Percentiles rank a stretch among this genome's conserved stretches.
Conservation (phyloP, 352 stramenopile species). For the Phytophthora cajani region DNA sequence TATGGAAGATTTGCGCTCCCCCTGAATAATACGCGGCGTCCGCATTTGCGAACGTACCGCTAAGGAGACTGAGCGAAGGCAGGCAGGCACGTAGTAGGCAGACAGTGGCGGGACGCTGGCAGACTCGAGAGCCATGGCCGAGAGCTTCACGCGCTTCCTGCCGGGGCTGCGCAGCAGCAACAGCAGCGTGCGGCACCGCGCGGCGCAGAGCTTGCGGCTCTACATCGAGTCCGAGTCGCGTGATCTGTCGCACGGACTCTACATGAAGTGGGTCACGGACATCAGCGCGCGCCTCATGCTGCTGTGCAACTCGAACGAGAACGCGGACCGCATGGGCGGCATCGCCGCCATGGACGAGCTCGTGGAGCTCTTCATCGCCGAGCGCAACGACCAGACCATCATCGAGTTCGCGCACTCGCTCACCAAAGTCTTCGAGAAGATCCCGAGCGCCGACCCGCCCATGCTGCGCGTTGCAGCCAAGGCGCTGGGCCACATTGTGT, state of each 20-base stretch:
- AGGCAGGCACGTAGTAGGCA: conserved; percentile 5
- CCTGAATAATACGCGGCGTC: conserved; percentile 12
- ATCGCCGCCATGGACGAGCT: conserved; percentile 91
- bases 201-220: conserved; percentile 76
- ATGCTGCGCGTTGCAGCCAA: conserved; percentile 82
- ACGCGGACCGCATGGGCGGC: conserved; percentile 79
- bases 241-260: conserved; percentile 83
- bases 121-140: conserved; percentile 43
- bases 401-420: conserved; percentile 90
- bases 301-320: conserved; percentile 83
- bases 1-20: conserved; percentile 16
- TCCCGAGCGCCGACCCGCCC: conserved; percentile 70
- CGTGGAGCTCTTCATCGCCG: conserved; percentile 89
- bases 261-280: conserved; percentile 89
- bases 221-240: conserved; percentile 89
- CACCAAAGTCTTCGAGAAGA: conserved; percentile 90
- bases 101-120: neutral
- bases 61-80: neutral
- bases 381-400: conserved; percentile 91
- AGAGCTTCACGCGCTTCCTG: conserved; percentile 81
- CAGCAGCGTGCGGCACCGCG: conserved; percentile 64
- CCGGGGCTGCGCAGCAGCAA: conserved; percentile 75
- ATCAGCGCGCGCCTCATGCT: conserved; percentile 86
- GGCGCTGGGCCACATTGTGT: conserved; percentile 88
- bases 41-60: conserved; percentile 29